A percentile compares a stretch with the other conserved stretches of the same genome.
phyloP scores from a whole-genome alignment of 2,329 filamentous ascomycete species.

The Exophiala oligosperma region DNA sequence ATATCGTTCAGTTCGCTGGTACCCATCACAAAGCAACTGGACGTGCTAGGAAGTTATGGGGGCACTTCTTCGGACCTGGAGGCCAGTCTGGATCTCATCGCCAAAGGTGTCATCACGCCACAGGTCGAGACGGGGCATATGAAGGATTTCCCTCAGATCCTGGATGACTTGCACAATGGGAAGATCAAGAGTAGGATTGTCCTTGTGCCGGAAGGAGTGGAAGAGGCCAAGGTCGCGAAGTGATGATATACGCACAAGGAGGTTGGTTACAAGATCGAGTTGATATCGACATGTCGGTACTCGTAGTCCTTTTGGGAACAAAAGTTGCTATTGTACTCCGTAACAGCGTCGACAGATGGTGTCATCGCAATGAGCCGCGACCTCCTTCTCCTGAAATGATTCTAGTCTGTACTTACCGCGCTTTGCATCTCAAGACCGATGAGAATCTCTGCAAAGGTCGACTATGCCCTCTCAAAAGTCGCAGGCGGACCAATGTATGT shows the following conservation, averaged over 20 bases:
- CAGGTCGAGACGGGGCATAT: constrained; percentile 16
- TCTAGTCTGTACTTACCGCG: too few relatives aligned
- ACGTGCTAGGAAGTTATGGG: constrained; percentile 19
- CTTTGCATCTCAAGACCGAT: background rate
- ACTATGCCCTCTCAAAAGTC: too few relatives aligned
- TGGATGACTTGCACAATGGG: constrained; percentile 17
- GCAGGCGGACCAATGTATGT: too few relatives aligned
- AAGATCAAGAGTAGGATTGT: constrained; percentile 21
- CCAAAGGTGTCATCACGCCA: constrained; percentile 13
- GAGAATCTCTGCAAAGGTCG: background rate
- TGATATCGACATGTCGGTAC: too few relatives aligned
- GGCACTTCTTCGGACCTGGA: constrained; percentile 11
- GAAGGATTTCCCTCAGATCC: constrained; percentile 10
- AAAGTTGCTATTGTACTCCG: too few relatives aligned
- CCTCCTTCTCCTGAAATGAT: too few relatives aligned
- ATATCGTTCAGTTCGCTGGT: constrained; percentile 2
- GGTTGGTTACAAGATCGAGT: background rate
- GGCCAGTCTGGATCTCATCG: constrained; percentile 13
- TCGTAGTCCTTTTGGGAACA: too few relatives aligned
- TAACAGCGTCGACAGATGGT: too few relatives aligned
- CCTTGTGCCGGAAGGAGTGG: constrained; percentile 13
- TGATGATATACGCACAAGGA: background rate
- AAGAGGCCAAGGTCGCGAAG: background rate
- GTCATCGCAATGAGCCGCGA: too few relatives aligned
- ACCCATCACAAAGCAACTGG: constrained; percentile 10